A percentile compares a stretch with the other conserved stretches of the same genome.
Conservation (phyloP, 164 flowering plant genomes). For the Euptelea pleiosperma region DNA sequence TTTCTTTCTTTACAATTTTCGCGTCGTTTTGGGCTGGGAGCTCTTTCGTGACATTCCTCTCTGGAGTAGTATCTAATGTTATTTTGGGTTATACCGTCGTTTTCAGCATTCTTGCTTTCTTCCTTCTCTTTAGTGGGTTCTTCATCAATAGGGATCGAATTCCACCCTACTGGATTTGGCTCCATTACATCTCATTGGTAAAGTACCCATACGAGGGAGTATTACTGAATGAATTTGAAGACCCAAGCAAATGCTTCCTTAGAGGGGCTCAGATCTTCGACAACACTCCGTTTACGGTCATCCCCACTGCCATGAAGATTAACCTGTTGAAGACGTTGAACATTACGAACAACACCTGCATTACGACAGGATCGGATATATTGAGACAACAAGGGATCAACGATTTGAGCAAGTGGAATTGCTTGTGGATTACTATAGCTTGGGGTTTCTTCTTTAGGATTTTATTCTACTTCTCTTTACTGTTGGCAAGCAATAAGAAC, state of each 20-base stretch:
- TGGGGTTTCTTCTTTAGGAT: constrained; percentile 77
- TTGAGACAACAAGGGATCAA: constrained; percentile 56
- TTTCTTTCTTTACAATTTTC: constrained; percentile 55
- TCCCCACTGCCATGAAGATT: constrained; percentile 43
- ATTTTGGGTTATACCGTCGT: constrained; percentile 85
- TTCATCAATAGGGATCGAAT: constrained; percentile 76
- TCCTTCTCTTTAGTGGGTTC: constrained; percentile 89
- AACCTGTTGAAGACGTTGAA: constrained; percentile 40
- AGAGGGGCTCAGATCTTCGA: constrained; percentile 83
- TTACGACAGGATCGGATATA: constrained; percentile 57
- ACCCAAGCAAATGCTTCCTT: constrained; percentile 59
- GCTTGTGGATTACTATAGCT: constrained; percentile 66
- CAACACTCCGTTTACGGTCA: constrained; percentile 54
- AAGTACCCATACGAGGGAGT: constrained; percentile 87
- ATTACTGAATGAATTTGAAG: constrained; percentile 64
- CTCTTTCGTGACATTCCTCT: constrained; percentile 87
- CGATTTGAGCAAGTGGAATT: constrained; percentile 65
- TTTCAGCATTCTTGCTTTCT: constrained; percentile 75
- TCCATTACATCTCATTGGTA: constrained; percentile 79
- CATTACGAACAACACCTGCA: constrained; percentile 46
- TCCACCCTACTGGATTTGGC: constrained; percentile 90
- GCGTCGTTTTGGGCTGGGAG: constrained; percentile 93
- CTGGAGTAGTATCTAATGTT: constrained; percentile 72
- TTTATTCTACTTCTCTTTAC: constrained; percentile 60
- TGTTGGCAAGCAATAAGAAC: constrained; percentile 56